Evolutionary conservation across 2,329 filamentous ascomycete genomes (phyloP).

Genomic region (Colletotrichum shisoi): DNA sequence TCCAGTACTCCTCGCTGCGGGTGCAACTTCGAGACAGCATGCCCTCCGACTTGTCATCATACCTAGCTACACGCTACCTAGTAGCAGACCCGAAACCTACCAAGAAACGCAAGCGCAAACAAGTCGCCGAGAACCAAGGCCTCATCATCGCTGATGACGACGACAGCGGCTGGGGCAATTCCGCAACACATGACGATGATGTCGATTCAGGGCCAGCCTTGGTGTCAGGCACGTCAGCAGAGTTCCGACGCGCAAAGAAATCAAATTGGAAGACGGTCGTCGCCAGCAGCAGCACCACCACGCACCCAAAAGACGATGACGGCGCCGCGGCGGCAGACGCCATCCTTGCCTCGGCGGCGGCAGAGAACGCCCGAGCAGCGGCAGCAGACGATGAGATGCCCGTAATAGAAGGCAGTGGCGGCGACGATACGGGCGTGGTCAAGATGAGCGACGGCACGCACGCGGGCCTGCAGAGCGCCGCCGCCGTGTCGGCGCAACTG

Average conservation of each 20-base stretch:
- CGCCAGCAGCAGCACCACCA: conserved; percentile 47
- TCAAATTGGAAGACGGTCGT: conserved; percentile 79
- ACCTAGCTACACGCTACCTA: conserved; percentile 91
- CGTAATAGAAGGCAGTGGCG: conserved; percentile 54
- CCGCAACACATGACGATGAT: conserved; percentile 53
- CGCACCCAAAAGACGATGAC: conserved; percentile 46
- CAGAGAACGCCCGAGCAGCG: conserved; percentile 66
- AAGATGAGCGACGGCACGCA: conserved; percentile 88
- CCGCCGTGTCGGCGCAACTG: conserved; percentile 75
- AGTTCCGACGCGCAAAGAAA: conserved; percentile 79
- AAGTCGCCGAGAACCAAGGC: conserved; percentile 55
- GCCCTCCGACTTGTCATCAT: conserved; percentile 75
- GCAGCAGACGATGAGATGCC: conserved; percentile 61
- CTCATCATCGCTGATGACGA: conserved; percentile 72
- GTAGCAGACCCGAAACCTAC: conserved; percentile 62
- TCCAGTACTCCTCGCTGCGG: background rate
- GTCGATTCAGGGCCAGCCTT: conserved; percentile 62
- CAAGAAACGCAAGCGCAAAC: conserved; percentile 72
- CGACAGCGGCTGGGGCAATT: conserved; percentile 61
- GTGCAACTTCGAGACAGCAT: conserved; percentile 46
- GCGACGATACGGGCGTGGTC: conserved; percentile 57
- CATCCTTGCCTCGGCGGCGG: conserved; percentile 76
- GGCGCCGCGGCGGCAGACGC: conserved; percentile 76
- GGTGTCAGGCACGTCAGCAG: conserved; percentile 61
- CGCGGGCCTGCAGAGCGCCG: conserved; percentile 85